Conservation (phyloP, 1,284 basidiomycete genomes). For the Boletus smithii region DNA sequence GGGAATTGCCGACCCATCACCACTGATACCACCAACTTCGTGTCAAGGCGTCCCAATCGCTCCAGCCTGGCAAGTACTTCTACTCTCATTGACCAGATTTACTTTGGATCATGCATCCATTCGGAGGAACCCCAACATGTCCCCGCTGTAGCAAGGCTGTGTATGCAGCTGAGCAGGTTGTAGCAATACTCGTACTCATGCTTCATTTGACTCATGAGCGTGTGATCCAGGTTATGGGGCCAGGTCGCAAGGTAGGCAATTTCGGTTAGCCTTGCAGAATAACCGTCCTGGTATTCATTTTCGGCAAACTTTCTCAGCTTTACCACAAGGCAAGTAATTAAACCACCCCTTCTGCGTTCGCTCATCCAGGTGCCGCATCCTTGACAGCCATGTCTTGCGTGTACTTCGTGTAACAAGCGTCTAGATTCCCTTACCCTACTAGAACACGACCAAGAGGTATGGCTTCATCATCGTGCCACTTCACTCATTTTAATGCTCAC, state of each 20-base stretch:
- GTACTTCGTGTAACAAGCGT: conserved; percentile 66
- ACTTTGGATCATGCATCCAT: conserved; percentile 52
- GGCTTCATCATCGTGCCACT: conserved; percentile 23
- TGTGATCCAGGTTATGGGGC: conserved; percentile 63
- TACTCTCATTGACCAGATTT: neutral
- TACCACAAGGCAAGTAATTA: conserved; percentile 64
- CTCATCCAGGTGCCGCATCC: conserved; percentile 6
- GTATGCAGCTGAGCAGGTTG: conserved; percentile 79
- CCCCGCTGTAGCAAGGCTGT: conserved; percentile 66
- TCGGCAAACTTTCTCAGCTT: conserved; percentile 41
- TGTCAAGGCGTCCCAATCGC: too few relatives aligned
- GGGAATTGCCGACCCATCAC: conserved; percentile 24
- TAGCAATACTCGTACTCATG: conserved; percentile 2
- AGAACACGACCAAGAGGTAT: conserved; percentile 72
- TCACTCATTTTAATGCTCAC: conserved; percentile 9
- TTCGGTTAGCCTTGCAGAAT: conserved; percentile 5
- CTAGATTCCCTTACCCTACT: conserved; percentile 69
- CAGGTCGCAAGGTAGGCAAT: conserved; percentile 67
- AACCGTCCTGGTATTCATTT: conserved; percentile 6
- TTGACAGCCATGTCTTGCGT: conserved; percentile 62
- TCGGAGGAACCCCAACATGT: conserved; percentile 61
- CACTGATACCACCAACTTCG: conserved; percentile 3
- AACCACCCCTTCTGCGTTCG: neutral
- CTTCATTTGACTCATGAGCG: conserved; percentile 5
- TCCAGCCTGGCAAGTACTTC: conserved; percentile 15